Base-by-base conservation (phyloP, 1,284 basidiomycete species). In the Porphyrellus sp. region DNA sequence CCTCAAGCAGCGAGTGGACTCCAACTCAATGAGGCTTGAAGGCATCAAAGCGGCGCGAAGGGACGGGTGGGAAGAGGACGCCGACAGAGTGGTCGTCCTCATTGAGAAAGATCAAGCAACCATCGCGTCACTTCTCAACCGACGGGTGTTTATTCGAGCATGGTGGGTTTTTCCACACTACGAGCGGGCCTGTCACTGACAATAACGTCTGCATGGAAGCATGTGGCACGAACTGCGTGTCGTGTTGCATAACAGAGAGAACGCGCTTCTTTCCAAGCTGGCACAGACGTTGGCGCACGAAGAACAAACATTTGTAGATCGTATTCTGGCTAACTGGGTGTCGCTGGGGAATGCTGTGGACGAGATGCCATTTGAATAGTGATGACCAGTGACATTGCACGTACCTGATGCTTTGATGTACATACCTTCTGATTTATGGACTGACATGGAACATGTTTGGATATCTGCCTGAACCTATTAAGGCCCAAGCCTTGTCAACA, bases 161-260 rank as follows among this genome's bases (percentile, higher is more conserved):
- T 91, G 84, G 89, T 91, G 59, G 60, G 83, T 67, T 13, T 38
- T 23, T 54, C 27, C 42, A 34, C 34, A 47, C 33, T 25, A 20
- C 15, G 9, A 3, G 33, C 50, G 30, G 39, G 34, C 23, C 34
- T n/a, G 15, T 50, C 31, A 16, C 34, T 52, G 46, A 55, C 21
- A 35, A 55, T 44, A 38, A 37, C 8, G n/a, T 20, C 23, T 42
- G 39, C 18, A n/a, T 43, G 49, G 39, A 48, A 91, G 93, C 59
- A 82, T 95, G 80, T 96, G 93, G 92, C 89, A 94, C 62, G 93
- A 96, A 69, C 76, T 95, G 15, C 82, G 89, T 13, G 87, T 93
- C 3, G 85, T 95, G 25, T 73, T 93, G 46, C 92, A 95, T 69
- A 93, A 93, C 62, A 76, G 89, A 38, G 92, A 95, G 72, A 91